Base-by-base conservation (phyloP, 164 flowering plant species). In the Malania oleifera region DNA sequence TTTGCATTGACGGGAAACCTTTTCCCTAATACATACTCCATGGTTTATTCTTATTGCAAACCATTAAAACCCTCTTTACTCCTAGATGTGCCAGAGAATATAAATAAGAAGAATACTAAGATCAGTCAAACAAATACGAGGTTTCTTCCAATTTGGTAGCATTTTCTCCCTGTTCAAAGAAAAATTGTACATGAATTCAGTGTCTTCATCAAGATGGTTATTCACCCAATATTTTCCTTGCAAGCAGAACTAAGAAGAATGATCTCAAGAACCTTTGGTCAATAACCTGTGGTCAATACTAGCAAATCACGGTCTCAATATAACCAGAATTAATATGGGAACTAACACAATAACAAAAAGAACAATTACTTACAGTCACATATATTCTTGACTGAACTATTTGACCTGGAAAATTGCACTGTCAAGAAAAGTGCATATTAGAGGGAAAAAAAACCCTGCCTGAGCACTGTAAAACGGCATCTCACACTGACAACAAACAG, bases 1-100 rank as follows among this genome's bases (percentile, higher is more conserved):
- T 74, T 68, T 10, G 96, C 70, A 72, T 73, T 60, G 57, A 81
- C 60, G 27, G 98, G 96, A 76, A 62, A 89, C 64, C 44, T 82
- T 75, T 78, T 89, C 61, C 78, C 80, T 37, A 76, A 62, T 26
- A 34, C 47, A 61, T 61, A 68, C 59, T 69, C 82, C 91, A 76
- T 81, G 46, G 59, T 64, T 73, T 67, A 59, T 64, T 59, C 63
- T 80, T 72, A 73, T 64, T 71, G 45, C 57, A 69, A 59, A 67
- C 59, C 65, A 57, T 62, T 51, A 64, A 70, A 57, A 59, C 60
- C 56, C 59, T 61, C 61, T 60, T 56, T 45, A 55, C 63, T 63
- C 52, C 43, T 24, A 63, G 28, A 40, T 38, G 52, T 49, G 48
- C 66, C 40, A 62, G 35, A 29, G 34, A 52, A 53, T 52, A 52